Evolutionary conservation across 179 eudicot species (phyloP), one percentile per base, ranked within the genome.

Genomic region (Carnegiea gigantea): DNA sequence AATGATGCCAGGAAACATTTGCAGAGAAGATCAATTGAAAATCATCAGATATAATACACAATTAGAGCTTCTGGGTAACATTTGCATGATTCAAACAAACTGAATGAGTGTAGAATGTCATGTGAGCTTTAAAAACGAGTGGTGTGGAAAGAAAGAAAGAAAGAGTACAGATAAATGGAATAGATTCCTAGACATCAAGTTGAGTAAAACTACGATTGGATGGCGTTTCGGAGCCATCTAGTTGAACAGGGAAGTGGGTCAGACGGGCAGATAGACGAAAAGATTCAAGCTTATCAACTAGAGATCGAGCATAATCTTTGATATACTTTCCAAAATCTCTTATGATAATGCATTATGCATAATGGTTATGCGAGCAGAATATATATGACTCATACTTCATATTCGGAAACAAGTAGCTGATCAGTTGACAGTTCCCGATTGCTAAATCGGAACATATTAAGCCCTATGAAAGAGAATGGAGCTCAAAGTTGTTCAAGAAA

Each of bases 231-330:
- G 18, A 59, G 59, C 26, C 30, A 83, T 46, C 78, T 74, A 53
- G 82, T 43, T 60, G 21, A 71, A 71, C 9, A 78, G 59, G 49
- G 46, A 51, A 43, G 71, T 79, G 44, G 80, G 85, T 65, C 85
- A 79, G 21, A 67, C 17, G 51, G 38, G 64, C 77, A 76, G 60
- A 76, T 40, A 70, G 54, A 79, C 15, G 62, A 40, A 70, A n/a
- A 71, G 30, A 80, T 80, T 84, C 86, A 80, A 77, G 15, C 86
- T 84, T 84, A 84, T 84, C 86, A 71, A 59, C 77, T 73, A 67
- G 3, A 43, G 70, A n/a, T n/a, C n/a, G n/a, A 71, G n/a, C 48
- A 59, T 72, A 53, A 38, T 18, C 2, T 7, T 4, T 4, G 23
- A 23, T 54, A 70, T 60, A 17, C 9, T 48, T 24, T 28, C 17